These are phyloP conservation scores for Arxiozyma slooffiae DNA, from an alignment of 1,139 yeast genomes.

Conservation along the genomic window DNA sequence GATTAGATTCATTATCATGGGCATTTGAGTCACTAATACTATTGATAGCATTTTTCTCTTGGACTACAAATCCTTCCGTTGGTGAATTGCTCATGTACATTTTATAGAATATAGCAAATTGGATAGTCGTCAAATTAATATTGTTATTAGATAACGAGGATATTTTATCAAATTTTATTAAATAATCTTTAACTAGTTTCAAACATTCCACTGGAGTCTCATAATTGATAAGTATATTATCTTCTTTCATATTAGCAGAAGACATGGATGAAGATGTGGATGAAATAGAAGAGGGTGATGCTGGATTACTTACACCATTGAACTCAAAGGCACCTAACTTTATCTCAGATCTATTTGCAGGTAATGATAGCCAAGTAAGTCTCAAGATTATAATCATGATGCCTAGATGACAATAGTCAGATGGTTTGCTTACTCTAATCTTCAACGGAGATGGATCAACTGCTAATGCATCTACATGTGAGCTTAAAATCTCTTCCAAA, in stretches of 20 bases:
- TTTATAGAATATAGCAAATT: conserved; percentile 40
- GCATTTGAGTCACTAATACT: conserved; percentile 20
- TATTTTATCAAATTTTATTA: conserved; percentile 29
- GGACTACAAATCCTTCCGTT: conserved; percentile 20
- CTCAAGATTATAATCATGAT: conserved; percentile 40
- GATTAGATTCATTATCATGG: conserved; percentile 41
- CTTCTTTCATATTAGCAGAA: conserved; percentile 19
- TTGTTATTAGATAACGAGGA: conserved; percentile 29
- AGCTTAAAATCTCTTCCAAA: conserved; percentile 19
- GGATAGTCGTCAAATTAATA: conserved; percentile 36
- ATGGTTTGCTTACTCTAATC: conserved; percentile 20
- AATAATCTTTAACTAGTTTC: conserved; percentile 22
- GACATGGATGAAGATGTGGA: conserved; percentile 2
- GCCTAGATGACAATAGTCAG: conserved; percentile 33
- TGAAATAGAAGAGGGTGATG: neutral
- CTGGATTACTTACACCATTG: neutral
- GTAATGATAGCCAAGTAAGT: conserved; percentile 42
- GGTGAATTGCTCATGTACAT: conserved; percentile 42
- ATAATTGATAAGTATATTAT: conserved; percentile 18
- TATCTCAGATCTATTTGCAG: conserved; percentile 31
- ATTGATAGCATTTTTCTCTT: conserved; percentile 21
- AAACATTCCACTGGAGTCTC: conserved; percentile 25
- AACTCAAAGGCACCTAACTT: conserved; percentile 17
- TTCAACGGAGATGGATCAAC: conserved; percentile 6
- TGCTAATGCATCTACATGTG: conserved; percentile 1